Evolutionary conservation across 2,329 filamentous ascomycete species (phyloP).

Genomic region (Calonectria pseudoreteaudii): DNA sequence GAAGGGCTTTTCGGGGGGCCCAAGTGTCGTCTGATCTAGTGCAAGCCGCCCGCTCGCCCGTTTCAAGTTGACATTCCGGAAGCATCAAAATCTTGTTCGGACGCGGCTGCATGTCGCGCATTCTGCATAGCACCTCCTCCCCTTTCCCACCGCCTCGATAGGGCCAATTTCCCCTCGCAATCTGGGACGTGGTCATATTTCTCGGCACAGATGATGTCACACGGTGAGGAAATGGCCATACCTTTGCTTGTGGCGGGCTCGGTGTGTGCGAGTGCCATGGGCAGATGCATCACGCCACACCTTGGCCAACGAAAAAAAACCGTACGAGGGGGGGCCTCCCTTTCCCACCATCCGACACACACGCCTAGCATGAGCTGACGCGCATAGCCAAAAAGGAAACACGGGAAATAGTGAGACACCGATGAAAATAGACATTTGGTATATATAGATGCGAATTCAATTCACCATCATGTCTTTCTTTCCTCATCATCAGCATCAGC

Average conservation of each 20-base stretch:
- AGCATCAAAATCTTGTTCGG: neutral
- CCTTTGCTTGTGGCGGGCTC: neutral
- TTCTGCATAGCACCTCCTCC: neutral
- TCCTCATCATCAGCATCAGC: neutral
- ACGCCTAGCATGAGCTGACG: conserved; percentile 4
- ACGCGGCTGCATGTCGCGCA: neutral
- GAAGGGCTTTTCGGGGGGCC: neutral
- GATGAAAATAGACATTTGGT: neutral
- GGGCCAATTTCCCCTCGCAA: neutral
- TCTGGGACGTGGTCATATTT: neutral
- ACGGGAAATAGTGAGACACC: neutral
- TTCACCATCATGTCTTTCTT: neutral
- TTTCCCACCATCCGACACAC: neutral
- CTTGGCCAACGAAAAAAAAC: conserved; percentile 5
- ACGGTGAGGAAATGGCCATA: conserved; percentile 15
- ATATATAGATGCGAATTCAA: conserved; percentile 19
- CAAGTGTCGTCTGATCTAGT: neutral
- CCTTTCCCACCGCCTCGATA: conserved; percentile 3
- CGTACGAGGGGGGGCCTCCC: conserved; percentile 8
- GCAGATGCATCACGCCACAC: conserved; percentile 16
- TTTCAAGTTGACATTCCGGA: conserved; percentile 5
- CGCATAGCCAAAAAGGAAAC: neutral
- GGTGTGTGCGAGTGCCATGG: neutral
- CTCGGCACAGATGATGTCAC: conserved; percentile 16
- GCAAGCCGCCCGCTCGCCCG: too few species aligned